Evolutionary conservation across 2,329 filamentous ascomycete species (phyloP), one percentile per base, ranked within the genome.

Genomic region (Diaporthe batatas): DNA sequence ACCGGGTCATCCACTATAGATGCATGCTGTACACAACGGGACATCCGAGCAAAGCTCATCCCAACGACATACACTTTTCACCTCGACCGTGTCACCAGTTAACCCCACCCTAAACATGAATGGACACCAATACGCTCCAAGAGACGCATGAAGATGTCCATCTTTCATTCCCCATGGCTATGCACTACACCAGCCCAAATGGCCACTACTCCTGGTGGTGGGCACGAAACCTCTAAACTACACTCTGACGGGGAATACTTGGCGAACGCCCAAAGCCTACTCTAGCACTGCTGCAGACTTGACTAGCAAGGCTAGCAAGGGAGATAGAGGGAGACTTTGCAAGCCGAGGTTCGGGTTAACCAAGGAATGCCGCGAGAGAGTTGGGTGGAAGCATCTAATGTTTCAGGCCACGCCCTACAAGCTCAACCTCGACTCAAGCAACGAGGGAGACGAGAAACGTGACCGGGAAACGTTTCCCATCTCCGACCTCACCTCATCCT

Each of bases 361-460:
- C 18, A 12, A 36, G 44, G 29, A 67, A 67, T 67, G 47, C 62
- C 32, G 47, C 51, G 29, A 34, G 21, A n/a, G 12, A 29, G 32
- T 12, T 29, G 5, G n/a, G 29, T 29, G 32, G 62, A 39, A 53
- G 62, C 62, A n/a, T 67, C 44, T 53, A 21, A 39, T 53, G 62
- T 67, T 67, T 67, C 62, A 67, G 62, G 21, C 51, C 51, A 16
- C 21, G n/a, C 21, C 44, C 21, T 14, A 32, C 47, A 67, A 67
- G 47, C 62, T 25, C 62, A 44, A 36, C 29, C 21, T 51, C 32
- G 21, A 53, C 29, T 29, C 44, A 23, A 39, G 14, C 6, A 51
- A 6, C 6, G n/a, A 23, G 34, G 44, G 42, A 18, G 58, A 10
- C 12, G 14, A 18, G 44, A 49, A 49, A 49, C 44, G 44, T n/a